phyloP scores from a whole-genome alignment of 352 stramenopile genomes.

The Pythium biforme region DNA sequence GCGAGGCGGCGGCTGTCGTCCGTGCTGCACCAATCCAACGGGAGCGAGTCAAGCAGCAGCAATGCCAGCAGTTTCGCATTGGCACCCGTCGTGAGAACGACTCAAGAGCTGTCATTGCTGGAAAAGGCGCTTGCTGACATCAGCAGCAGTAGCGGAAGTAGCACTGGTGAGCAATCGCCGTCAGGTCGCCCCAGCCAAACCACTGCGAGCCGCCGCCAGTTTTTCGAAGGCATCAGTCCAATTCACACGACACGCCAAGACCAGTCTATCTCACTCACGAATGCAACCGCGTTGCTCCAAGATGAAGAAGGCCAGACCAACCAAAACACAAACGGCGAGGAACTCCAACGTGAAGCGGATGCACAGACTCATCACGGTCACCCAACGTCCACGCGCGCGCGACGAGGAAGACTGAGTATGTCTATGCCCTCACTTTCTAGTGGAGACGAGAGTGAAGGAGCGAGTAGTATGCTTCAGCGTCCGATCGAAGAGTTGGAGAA shows the following conservation, averaged over 20 bases:
- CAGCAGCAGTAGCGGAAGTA: slow-evolving; percentile 59
- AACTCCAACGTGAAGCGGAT: not conserved
- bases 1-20: slow-evolving; percentile 26
- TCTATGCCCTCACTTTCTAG: slow-evolving; percentile 18
- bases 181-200: not conserved
- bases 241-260: slow-evolving; percentile 17
- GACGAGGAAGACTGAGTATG: not conserved
- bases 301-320: slow-evolving; percentile 7
- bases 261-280: slow-evolving; percentile 7
- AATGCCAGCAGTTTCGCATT: slow-evolving; percentile 39
- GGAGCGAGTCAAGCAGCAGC: slow-evolving; percentile 28
- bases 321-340: not conserved
- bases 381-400: not conserved
- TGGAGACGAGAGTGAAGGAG: slow-evolving; percentile 28
- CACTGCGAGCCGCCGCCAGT: slow-evolving; percentile 6
- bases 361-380: not conserved
- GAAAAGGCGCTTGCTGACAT: slow-evolving; percentile 67
- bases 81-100: slow-evolving; percentile 45
- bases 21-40: slow-evolving; percentile 27
- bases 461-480: slow-evolving; percentile 43
- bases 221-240: slow-evolving; percentile 27
- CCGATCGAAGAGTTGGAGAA: slow-evolving; percentile 72
- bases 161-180: not conserved
- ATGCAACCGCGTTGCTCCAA: slow-evolving; percentile 12
- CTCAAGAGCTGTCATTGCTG: slow-evolving; percentile 61